Percentiles rank a stretch among this genome's conserved stretches.
Conservation (phyloP, 768 basidiomycete species). For the Inosperma sp. region DNA sequence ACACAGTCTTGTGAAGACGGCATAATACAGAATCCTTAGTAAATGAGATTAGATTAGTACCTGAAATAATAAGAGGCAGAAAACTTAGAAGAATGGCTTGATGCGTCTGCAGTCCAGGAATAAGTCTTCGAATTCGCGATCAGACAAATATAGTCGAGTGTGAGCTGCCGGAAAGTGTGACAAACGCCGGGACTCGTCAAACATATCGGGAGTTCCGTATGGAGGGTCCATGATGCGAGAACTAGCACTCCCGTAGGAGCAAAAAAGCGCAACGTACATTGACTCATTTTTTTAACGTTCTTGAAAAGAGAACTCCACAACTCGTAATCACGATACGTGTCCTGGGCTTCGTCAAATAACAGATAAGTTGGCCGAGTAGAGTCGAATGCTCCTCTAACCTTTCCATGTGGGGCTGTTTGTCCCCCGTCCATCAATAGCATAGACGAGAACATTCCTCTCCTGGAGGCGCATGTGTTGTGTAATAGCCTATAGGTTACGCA, state of each 20-base stretch:
- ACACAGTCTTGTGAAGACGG: too few species aligned
- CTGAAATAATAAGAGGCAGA: too few species aligned
- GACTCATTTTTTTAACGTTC: neutral
- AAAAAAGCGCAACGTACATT: conserved; percentile 5
- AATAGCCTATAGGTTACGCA: conserved; percentile 2
- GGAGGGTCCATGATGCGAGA: neutral
- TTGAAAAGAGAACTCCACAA: conserved; percentile 6
- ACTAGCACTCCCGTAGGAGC: neutral
- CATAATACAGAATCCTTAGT: too few species aligned
- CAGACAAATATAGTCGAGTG: neutral
- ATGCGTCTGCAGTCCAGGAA: too few species aligned
- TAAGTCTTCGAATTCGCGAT: neutral
- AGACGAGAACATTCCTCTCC: neutral
- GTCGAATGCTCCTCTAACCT: neutral
- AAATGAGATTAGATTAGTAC: too few species aligned
- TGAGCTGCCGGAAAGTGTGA: neutral
- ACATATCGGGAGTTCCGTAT: neutral
- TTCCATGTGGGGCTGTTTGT: neutral
- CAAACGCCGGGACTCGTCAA: neutral
- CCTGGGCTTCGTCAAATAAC: conserved; percentile 4
- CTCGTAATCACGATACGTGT: neutral
- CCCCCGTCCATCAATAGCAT: neutral
- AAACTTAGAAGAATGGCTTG: too few species aligned
- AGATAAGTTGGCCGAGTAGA: conserved; percentile 1
- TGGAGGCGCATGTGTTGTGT: neutral